Percentiles rank a stretch among this genome's conserved stretches.
phyloP scores from a whole-genome alignment of 805 yeast species.

The Candida coleopterorum region DNA sequence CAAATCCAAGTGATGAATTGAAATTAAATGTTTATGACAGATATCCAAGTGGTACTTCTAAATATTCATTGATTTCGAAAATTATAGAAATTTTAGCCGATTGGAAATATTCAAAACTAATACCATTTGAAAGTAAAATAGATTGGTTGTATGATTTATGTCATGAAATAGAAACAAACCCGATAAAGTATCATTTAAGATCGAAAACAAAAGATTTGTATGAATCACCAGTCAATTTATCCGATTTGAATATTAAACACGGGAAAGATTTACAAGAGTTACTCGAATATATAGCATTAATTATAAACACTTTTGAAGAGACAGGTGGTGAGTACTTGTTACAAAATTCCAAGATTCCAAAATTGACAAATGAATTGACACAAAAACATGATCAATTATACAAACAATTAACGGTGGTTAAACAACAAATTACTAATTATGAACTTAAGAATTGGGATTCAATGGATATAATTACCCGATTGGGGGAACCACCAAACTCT shows the following conservation, averaged over 20 bases:
- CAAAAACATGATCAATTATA: constrained; percentile 17
- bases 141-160: constrained; percentile 37
- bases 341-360: constrained; percentile 37
- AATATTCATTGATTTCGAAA: constrained; percentile 38
- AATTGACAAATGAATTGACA: constrained; percentile 21
- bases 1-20: constrained; percentile 37
- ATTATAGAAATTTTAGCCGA: constrained; percentile 30
- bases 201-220: constrained; percentile 30
- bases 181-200: constrained; percentile 46
- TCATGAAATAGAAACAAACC: constrained; percentile 42
- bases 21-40: constrained; percentile 37
- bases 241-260: constrained; percentile 24
- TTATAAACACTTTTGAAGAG: constrained; percentile 25
- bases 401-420: constrained; percentile 16
- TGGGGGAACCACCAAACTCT: constrained; percentile 15
- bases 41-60: constrained; percentile 52
- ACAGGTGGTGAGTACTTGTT: constrained; percentile 29
- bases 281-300: constrained; percentile 23
- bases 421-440: constrained; percentile 24
- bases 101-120: constrained; percentile 33
- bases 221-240: constrained; percentile 28
- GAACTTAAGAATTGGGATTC: constrained; percentile 35
- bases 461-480: constrained; percentile 35
- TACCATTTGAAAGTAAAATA: constrained; percentile 28
- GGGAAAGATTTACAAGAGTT: constrained; percentile 16